Percentiles rank a stretch among this genome's conserved stretches.
phyloP scores from a whole-genome alignment of 2,329 filamentous ascomycete species.

The Penicillium brevicompactum region DNA sequence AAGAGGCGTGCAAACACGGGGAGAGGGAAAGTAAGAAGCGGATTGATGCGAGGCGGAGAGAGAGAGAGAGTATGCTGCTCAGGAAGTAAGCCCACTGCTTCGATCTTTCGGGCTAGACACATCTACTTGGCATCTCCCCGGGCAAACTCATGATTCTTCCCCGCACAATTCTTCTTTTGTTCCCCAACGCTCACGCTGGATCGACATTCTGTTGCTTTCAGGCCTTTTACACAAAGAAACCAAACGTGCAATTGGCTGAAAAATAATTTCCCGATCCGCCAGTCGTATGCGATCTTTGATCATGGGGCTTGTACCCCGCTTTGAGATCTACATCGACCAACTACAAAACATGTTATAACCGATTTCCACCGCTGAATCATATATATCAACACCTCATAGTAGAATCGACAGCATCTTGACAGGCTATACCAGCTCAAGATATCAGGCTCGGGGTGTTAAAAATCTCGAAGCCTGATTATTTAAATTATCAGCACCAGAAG shows the following conservation, averaged over 20 bases:
- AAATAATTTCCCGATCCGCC: background rate
- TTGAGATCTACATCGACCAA: background rate
- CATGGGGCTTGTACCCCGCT: background rate
- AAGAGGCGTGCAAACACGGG: background rate
- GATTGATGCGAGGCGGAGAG: background rate
- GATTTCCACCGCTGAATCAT: too few species aligned
- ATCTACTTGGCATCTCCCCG: background rate
- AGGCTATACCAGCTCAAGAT: too few species aligned
- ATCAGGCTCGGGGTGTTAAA: too few species aligned
- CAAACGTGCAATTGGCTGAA: background rate
- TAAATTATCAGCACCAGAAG: too few species aligned
- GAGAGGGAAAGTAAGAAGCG: background rate
- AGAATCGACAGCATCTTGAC: too few species aligned
- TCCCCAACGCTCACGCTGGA: background rate
- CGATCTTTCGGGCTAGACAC: background rate
- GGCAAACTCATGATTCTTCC: background rate
- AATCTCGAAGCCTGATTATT: too few species aligned
- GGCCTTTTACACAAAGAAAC: too few species aligned
- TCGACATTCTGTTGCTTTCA: too few species aligned
- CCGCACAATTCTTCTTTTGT: background rate
- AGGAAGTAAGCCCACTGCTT: too few species aligned
- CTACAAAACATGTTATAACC: too few species aligned
- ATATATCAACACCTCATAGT: too few species aligned
- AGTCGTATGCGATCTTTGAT: background rate
- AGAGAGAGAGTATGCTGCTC: too few species aligned